Evolutionary conservation across 495 filamentous ascomycete species (phyloP), one percentile per base, ranked within the genome.

Genomic region (Penicillium bialowiezense): DNA sequence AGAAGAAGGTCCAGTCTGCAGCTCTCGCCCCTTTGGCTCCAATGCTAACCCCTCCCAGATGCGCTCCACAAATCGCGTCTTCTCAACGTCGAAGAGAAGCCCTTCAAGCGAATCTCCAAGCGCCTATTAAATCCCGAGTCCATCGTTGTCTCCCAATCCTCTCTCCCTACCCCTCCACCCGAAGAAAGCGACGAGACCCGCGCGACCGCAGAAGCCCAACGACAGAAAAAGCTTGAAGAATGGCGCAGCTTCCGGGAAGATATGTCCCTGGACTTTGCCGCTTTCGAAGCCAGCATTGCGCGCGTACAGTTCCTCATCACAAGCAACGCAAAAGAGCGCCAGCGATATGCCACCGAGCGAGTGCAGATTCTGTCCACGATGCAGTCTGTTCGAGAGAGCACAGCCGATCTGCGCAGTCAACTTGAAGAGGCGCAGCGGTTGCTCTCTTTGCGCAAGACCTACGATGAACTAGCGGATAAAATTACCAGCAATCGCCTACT

Each of bases 51-150:
- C 19, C 33, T 43, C 45, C 28, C 58, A 84, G 91, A 95, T 67
- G 82, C 88, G 35, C 84, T 97, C 21, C 91, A 97, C 77, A 95
- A 91, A 63, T 78, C 82, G 29, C 93, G 93, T 19, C 89, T 96
- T 18, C 80, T 97, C 28, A 85, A 84, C 56, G 87, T 97, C 55
- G 93, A 98, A 77, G 87, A 95, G 61, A 90, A 90, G 43, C 90
- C 90, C 3, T 97, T 92, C 80, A 88, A 89, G 65, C 89, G 92
- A 41, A 81, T 98, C 42, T 85, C 87, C 8, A 90, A 90, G 70
- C 84, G 88, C 34, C 80, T 96, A 9, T 72, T 86, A 20, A 76
- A 81, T 24, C 76, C 88, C 5, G 75, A 84, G 41, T 80, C 83
- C 2, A 71, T 88, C 23, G 67, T 80, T 14, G 68, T 72, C 43